Conservation (phyloP, 2,329 filamentous ascomycete species). For the Hyphodiscus sp. region DNA sequence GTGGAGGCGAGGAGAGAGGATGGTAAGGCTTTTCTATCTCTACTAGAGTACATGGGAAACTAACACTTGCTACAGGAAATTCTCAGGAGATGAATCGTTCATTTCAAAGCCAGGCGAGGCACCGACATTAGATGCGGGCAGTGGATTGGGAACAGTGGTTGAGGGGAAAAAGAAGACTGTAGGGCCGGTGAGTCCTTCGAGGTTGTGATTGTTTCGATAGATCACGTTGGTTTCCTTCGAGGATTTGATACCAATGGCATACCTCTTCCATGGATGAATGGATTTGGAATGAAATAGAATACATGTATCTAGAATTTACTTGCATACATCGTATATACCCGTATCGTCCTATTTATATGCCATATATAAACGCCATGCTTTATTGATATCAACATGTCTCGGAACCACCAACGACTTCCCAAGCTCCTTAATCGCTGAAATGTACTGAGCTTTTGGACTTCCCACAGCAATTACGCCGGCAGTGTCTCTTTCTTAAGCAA, state of each 20-base stretch:
- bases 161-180: slow-evolving; percentile 25
- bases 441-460: no score
- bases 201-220: slow-evolving; percentile 5
- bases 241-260: background rate
- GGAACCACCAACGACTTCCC: no score
- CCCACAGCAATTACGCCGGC: no score
- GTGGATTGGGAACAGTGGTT: slow-evolving; percentile 31
- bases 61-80: slow-evolving; percentile 34
- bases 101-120: slow-evolving; percentile 26
- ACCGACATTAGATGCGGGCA: slow-evolving; percentile 25
- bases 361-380: background rate
- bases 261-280: background rate
- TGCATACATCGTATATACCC: background rate
- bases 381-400: background rate
- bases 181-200: slow-evolving; percentile 2
- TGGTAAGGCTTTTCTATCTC: slow-evolving; percentile 54
- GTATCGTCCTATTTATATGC: background rate
- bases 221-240: background rate
- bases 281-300: background rate
- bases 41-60: background rate
- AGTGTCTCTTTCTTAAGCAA: no score
- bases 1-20: slow-evolving; percentile 74
- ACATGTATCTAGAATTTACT: background rate
- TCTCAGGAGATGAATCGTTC: slow-evolving; percentile 53
- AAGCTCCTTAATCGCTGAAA: no score